A percentile compares a stretch with the other conserved stretches of the same genome.
Evolutionary conservation across 192 early-diverging fungal species (phyloP).

Genomic region (Gryganskiella cystojenkinii): DNA sequence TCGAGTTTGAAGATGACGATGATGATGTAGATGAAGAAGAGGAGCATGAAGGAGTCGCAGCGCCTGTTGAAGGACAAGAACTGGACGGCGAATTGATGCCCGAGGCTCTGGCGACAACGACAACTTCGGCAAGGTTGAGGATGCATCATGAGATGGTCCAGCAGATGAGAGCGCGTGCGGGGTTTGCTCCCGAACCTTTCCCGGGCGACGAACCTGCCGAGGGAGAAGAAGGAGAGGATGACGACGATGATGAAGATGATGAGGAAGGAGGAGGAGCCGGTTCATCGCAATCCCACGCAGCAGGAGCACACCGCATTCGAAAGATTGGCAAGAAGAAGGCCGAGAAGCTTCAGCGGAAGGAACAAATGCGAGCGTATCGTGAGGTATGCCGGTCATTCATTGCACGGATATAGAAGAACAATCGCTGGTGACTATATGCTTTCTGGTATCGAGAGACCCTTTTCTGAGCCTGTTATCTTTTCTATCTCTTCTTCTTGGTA

Average conservation of each 20-base stretch:
- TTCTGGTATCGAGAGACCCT: not conserved
- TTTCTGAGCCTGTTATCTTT: not conserved
- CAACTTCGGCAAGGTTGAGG: slow-evolving; percentile 41
- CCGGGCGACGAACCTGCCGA: slow-evolving; percentile 26
- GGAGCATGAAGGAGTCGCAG: not conserved
- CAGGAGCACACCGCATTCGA: slow-evolving; percentile 13
- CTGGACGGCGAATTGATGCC: not conserved
- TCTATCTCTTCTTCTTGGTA: no score
- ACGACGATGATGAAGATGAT: slow-evolving; percentile 8
- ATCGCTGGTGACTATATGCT: not conserved
- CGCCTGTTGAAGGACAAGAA: not conserved
- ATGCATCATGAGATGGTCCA: slow-evolving; percentile 54
- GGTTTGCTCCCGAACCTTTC: slow-evolving; percentile 53
- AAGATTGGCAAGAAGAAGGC: slow-evolving; percentile 55
- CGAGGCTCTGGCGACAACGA: slow-evolving; percentile 28
- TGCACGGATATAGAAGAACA: not conserved
- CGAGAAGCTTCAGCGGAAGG: slow-evolving; percentile 48
- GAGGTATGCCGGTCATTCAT: slow-evolving; percentile 24
- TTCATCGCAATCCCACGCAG: slow-evolving; percentile 11
- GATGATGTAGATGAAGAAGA: slow-evolving; percentile 13
- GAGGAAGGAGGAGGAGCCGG: slow-evolving; percentile 40
- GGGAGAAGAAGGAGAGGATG: slow-evolving; percentile 4
- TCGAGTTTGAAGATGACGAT: slow-evolving; percentile 16
- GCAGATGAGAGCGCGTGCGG: slow-evolving; percentile 45
- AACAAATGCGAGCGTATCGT: slow-evolving; percentile 50